Conservation (phyloP, 208 protist genomes). For the Leishmania mexicana region DNA sequence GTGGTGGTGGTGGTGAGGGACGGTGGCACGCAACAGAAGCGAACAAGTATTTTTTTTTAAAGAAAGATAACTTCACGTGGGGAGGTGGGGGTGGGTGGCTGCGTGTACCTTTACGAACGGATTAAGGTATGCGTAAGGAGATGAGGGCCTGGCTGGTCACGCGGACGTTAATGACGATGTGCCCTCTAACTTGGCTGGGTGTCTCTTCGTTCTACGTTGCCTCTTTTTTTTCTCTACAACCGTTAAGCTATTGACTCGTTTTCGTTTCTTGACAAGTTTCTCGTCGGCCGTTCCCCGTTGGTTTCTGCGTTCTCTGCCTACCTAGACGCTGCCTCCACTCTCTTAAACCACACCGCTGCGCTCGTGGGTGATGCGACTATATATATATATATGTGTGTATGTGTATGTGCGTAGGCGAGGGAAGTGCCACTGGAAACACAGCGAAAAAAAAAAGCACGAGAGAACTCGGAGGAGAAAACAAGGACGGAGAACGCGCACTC, state of each 20-base stretch:
- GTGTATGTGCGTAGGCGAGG: too few relatives aligned
- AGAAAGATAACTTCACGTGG: neutral
- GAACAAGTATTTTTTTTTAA: neutral
- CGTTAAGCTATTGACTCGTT: neutral
- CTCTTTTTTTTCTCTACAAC: neutral
- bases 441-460: neutral
- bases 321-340: neutral
- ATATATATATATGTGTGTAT: neutral
- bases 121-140: neutral
- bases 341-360: neutral
- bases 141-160: neutral
- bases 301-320: neutral
- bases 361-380: neutral
- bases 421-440: neutral
- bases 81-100: neutral
- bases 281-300: neutral
- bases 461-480: neutral
- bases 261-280: neutral
- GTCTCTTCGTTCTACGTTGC: neutral
- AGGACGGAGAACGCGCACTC: neutral
- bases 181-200: neutral
- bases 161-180: neutral
- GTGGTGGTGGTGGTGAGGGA: too few relatives aligned
- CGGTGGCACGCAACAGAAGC: neutral
- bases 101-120: neutral